A percentile compares a stretch with the other conserved stretches of the same genome.
Evolutionary conservation across 306 rosid species (phyloP).

Genomic region (Cucumis melo): DNA sequence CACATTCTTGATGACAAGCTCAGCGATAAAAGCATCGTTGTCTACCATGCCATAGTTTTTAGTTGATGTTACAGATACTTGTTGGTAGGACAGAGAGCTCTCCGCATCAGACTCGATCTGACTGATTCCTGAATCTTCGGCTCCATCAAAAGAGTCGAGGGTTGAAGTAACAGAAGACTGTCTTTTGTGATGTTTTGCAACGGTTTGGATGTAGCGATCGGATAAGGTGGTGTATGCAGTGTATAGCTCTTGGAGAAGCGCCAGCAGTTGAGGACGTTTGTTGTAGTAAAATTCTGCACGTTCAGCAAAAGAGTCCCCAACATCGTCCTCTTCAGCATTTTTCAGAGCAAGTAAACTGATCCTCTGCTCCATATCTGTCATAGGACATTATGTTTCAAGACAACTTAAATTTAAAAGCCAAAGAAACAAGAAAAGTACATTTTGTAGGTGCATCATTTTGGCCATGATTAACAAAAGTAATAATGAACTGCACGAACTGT

Average conservation of each 20-base stretch:
- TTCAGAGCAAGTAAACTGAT: conserved; percentile 40
- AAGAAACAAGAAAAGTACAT: not conserved
- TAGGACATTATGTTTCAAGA: not conserved
- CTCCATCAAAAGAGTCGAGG: conserved; percentile 37
- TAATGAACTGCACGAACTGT: too few relatives aligned
- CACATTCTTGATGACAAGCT: conserved; percentile 68
- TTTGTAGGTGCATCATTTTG: not conserved
- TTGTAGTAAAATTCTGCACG: conserved; percentile 85
- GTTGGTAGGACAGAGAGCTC: conserved; percentile 69
- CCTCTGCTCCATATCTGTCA: conserved; percentile 74
- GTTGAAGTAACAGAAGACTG: conserved; percentile 46
- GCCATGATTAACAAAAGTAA: too few relatives aligned
- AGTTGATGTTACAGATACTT: conserved; percentile 3
- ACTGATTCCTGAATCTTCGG: conserved; percentile 20
- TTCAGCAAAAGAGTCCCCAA: conserved; percentile 63
- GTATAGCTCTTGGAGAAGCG: conserved; percentile 68
- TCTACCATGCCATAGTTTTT: conserved; percentile 1
- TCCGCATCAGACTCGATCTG: conserved; percentile 60
- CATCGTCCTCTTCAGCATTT: conserved; percentile 24
- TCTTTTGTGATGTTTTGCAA: conserved; percentile 39
- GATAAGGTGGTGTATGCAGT: conserved; percentile 70
- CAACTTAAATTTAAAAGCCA: not conserved
- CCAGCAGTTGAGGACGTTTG: conserved; percentile 71
- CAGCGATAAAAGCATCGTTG: conserved; percentile 35
- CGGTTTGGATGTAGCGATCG: conserved; percentile 56